A percentile compares a stretch with the other conserved stretches of the same genome.
These are phyloP conservation scores for Citrullus mucosospermus DNA, from an alignment of 306 rosid genomes.

Conservation along the genomic window DNA sequence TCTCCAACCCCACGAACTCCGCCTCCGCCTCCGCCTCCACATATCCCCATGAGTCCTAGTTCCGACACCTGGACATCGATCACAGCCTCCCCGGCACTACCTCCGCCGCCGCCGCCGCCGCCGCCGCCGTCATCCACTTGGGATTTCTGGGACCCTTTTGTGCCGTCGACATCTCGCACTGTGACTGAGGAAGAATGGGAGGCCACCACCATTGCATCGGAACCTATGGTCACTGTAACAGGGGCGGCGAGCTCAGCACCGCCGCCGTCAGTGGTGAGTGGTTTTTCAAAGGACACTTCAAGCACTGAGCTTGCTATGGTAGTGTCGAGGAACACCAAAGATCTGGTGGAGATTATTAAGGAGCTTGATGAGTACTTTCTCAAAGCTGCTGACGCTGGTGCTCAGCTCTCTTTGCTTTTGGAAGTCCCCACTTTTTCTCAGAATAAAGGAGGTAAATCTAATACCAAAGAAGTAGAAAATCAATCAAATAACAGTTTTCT, in stretches of 20 bases:
- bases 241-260: conserved; percentile 43
- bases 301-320: conserved; percentile 77
- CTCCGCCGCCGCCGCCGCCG: conserved; percentile 38
- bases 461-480: background rate
- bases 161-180: conserved; percentile 41
- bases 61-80: conserved; percentile 76
- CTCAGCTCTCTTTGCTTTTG: conserved; percentile 50
- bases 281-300: conserved; percentile 41
- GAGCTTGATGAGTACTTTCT: conserved; percentile 90
- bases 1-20: conserved; percentile 42
- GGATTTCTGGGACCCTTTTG: conserved; percentile 99
- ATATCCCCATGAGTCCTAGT: conserved; percentile 51
- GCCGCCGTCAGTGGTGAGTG: conserved; percentile 46
- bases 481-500: background rate
- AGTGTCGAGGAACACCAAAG: conserved; percentile 61
- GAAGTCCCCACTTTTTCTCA: conserved; percentile 70
- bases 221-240: conserved; percentile 31
- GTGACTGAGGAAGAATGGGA: conserved; percentile 84
- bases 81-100: conserved; percentile 53
- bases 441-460: conserved; percentile 45
- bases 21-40: conserved; percentile 42
- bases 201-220: conserved; percentile 47
- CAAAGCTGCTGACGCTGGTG: conserved; percentile 80
- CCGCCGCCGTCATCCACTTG: conserved; percentile 64
- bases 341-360: conserved; percentile 70